Conservation (phyloP, 2,329 filamentous ascomycete species). For the Fusarium pseudograminearum region DNA sequence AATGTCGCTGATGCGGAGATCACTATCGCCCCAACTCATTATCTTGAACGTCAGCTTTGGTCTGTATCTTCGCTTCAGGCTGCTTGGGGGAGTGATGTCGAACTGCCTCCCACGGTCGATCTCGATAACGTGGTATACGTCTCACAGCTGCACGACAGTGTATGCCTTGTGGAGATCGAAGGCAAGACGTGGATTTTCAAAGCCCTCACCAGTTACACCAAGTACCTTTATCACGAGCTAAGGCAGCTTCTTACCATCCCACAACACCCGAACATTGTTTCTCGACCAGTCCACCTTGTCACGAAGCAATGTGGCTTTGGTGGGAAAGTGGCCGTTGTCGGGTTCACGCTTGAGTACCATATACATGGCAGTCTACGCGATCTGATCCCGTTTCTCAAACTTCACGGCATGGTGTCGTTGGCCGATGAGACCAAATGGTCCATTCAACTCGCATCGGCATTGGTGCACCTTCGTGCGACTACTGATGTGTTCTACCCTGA, state of each 20-base stretch:
- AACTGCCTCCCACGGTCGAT: slow-evolving; percentile 62
- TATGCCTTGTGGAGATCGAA: slow-evolving; percentile 64
- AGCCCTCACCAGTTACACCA: slow-evolving; percentile 67
- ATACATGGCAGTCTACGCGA: slow-evolving; percentile 67
- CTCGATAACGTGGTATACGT: slow-evolving; percentile 63
- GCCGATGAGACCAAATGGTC: slow-evolving; percentile 66
- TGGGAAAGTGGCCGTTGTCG: slow-evolving; percentile 65
- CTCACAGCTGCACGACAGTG: slow-evolving; percentile 69
- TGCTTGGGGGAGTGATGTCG: slow-evolving; percentile 58
- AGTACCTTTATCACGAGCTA: slow-evolving; percentile 72
- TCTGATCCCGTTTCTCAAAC: slow-evolving; percentile 63
- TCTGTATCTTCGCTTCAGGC: slow-evolving; percentile 56
- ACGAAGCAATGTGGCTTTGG: slow-evolving; percentile 69
- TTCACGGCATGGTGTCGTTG: slow-evolving; percentile 58
- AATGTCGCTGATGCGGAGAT: slow-evolving; percentile 61
- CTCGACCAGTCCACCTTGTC: slow-evolving; percentile 64
- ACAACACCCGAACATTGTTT: slow-evolving; percentile 65
- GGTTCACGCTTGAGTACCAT: slow-evolving; percentile 69
- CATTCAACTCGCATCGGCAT: slow-evolving; percentile 63
- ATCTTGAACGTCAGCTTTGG: slow-evolving; percentile 65
- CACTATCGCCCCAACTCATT: slow-evolving; percentile 61
- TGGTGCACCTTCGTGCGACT: slow-evolving; percentile 62
- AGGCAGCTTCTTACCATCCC: slow-evolving; percentile 65
- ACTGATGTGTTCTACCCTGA: slow-evolving; percentile 67
- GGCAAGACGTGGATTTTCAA: slow-evolving; percentile 66